phyloP scores from a whole-genome alignment of 805 yeast genomes.

The Pichia phayaonensis region DNA sequence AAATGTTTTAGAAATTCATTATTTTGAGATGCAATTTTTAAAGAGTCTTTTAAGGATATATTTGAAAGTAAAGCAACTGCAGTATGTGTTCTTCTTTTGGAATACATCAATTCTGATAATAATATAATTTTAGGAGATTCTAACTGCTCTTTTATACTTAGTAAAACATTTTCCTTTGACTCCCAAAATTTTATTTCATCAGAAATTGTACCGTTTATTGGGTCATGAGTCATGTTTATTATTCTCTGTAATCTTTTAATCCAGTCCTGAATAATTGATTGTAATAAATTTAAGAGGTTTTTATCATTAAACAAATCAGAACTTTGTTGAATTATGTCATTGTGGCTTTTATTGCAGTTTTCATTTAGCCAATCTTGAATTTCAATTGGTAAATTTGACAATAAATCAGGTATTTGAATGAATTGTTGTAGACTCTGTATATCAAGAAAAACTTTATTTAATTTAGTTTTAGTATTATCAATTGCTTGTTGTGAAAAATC shows the following conservation, averaged over 20 bases:
- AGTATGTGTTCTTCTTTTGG: conserved; percentile 74
- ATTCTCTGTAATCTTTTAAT: conserved; percentile 51
- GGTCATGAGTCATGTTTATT: conserved; percentile 44
- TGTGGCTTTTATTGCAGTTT: conserved; percentile 7
- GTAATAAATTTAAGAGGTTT: conserved; percentile 57
- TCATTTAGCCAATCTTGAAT: conserved; percentile 34
- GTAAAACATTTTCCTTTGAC: conserved; percentile 55
- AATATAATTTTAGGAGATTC: conserved; percentile 43
- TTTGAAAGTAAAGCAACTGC: conserved; percentile 68
- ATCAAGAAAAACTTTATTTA: conserved; percentile 61
- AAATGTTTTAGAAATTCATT: conserved; percentile 61
- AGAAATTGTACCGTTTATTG: conserved; percentile 43
- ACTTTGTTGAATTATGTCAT: conserved; percentile 15
- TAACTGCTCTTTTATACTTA: conserved; percentile 50
- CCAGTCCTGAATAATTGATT: conserved; percentile 68
- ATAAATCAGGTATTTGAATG: conserved; percentile 60
- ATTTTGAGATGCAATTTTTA: conserved; percentile 44
- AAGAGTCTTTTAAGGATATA: conserved; percentile 53
- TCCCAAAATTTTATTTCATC: conserved; percentile 79
- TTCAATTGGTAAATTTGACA: conserved; percentile 42
- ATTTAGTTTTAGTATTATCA: conserved; percentile 47
- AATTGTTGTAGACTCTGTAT: conserved; percentile 61
- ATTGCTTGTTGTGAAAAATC: conserved; percentile 28
- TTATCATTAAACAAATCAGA: conserved; percentile 38
- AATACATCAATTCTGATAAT: conserved; percentile 53